Percentiles rank a stretch among this genome's conserved stretches.
Conservation (phyloP, 352 stramenopile species). For the Pythium myriotylum region DNA sequence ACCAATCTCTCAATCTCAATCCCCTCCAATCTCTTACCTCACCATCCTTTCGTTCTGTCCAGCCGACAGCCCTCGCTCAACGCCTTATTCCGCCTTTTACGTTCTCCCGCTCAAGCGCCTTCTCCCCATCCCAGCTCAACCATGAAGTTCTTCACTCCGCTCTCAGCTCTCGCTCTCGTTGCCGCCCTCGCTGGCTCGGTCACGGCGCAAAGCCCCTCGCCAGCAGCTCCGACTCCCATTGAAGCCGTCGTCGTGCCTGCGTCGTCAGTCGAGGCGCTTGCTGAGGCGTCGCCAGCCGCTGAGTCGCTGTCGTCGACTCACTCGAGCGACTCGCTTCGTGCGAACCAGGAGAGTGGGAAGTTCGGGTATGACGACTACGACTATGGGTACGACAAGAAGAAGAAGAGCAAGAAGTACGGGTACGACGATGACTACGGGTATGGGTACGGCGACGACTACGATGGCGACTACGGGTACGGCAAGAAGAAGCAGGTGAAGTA, state of each 20-base stretch:
- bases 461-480: neutral
- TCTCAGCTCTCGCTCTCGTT: neutral
- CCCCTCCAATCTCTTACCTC: too few species aligned
- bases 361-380: too few species aligned
- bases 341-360: too few species aligned
- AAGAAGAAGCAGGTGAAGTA: slow-evolving; percentile 9
- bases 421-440: too few species aligned
- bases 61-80: too few species aligned
- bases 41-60: too few species aligned
- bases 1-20: too few species aligned
- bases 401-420: slow-evolving; percentile 5
- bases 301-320: neutral
- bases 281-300: neutral
- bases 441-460: too few species aligned
- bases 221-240: neutral
- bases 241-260: neutral
- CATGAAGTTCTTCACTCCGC: slow-evolving; percentile 4
- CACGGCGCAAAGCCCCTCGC: neutral
- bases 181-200: neutral
- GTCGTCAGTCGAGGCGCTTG: neutral
- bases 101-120: slow-evolving; percentile 11
- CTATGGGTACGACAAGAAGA: too few species aligned
- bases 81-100: slow-evolving; percentile 23
- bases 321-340: neutral
- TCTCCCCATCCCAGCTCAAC: neutral